These are phyloP conservation scores for Penicillium antarcticum DNA, from an alignment of 495 filamentous ascomycete species.

Conservation along the genomic window DNA sequence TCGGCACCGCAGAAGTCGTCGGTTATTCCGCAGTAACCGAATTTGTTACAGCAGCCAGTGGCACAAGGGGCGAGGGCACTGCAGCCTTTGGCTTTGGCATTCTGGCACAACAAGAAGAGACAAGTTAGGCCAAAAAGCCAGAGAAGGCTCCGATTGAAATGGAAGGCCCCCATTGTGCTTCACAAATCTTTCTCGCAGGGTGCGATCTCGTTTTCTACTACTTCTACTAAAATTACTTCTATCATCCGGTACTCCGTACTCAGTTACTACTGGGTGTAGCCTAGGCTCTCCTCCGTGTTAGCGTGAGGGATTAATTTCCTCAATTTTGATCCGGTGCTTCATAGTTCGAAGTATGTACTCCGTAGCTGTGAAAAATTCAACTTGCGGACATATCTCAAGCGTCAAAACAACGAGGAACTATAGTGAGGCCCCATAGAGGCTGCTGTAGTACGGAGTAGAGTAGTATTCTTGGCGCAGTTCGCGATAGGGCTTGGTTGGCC, in stretches of 20 bases:
- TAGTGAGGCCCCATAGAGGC: not conserved
- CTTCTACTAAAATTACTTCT: not conserved
- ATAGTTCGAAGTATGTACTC: not conserved
- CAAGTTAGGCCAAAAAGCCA: not conserved
- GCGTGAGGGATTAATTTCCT: not conserved
- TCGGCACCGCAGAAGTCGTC: slow-evolving; percentile 1
- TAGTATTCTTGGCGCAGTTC: not conserved
- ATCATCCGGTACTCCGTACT: not conserved
- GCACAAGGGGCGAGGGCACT: slow-evolving; percentile 12
- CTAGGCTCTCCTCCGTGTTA: not conserved
- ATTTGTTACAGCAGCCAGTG: slow-evolving; percentile 16
- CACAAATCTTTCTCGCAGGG: not conserved
- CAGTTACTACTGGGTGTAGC: not conserved
- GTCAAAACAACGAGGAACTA: not conserved
- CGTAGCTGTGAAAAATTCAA: not conserved
- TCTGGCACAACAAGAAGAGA: not conserved
- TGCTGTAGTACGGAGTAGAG: not conserved
- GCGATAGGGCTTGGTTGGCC: not conserved
- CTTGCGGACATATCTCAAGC: not conserved
- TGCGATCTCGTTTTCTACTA: not conserved
- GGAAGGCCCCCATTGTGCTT: not conserved
- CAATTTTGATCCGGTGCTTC: not conserved
- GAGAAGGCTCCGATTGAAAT: not conserved
- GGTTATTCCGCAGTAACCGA: not conserved
- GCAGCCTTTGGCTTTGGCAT: not conserved